A percentile compares a stretch with the other conserved stretches of the same genome.
phyloP scores from a whole-genome alignment of 495 filamentous ascomycete genomes.

The Stereocaulon alpinum region DNA sequence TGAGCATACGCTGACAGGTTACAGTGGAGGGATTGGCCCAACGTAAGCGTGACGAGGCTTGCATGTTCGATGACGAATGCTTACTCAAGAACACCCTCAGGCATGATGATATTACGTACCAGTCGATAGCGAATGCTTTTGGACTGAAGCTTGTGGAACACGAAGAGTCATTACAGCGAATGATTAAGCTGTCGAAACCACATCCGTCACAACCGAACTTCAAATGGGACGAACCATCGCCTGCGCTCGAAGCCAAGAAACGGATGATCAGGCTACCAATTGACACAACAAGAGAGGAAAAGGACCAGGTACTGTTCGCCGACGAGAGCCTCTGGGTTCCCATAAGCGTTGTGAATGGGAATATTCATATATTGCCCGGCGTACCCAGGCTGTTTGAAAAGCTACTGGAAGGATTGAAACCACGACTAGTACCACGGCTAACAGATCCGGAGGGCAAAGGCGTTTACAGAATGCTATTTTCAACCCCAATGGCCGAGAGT shows the following conservation, averaged over 20 bases:
- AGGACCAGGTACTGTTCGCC: conserved; percentile 65
- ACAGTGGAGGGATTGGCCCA: conserved; percentile 83
- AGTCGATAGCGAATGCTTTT: conserved; percentile 87
- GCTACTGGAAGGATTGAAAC: conserved; percentile 67
- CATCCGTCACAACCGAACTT: conserved; percentile 65
- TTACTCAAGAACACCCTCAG: conserved; percentile 31
- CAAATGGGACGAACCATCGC: conserved; percentile 73
- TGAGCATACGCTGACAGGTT: conserved; percentile 7
- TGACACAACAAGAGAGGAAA: conserved; percentile 48
- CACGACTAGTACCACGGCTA: conserved; percentile 54
- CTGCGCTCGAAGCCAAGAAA: conserved; percentile 65
- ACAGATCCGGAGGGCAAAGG: conserved; percentile 71
- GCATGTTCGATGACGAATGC: conserved; percentile 7
- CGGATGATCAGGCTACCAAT: conserved; percentile 83
- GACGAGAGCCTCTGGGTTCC: conserved; percentile 85
- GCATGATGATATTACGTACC: conserved; percentile 96
- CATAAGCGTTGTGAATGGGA: conserved; percentile 75
- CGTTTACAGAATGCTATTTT: conserved; percentile 65
- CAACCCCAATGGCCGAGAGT: conserved; percentile 80
- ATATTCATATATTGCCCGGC: conserved; percentile 87
- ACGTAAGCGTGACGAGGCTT: conserved; percentile 46
- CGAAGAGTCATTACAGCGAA: conserved; percentile 60
- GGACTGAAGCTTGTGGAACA: conserved; percentile 64
- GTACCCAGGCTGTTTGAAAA: conserved; percentile 74
- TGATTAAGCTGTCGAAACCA: conserved; percentile 69